phyloP scores from a whole-genome alignment of 1,139 yeast genomes.

The Diutina scorzettiae region DNA sequence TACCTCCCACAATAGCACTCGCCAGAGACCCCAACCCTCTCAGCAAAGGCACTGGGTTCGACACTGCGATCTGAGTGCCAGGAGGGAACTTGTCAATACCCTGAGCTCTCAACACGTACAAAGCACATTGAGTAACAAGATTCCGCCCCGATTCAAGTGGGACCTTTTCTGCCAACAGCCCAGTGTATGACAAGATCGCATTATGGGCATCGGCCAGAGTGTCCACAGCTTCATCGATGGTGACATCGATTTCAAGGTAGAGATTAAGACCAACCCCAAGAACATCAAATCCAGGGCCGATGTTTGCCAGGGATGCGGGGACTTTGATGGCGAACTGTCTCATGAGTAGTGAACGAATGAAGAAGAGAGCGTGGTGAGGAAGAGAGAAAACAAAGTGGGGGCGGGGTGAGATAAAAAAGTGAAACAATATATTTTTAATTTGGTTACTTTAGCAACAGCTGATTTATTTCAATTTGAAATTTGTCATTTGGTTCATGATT shows the following conservation, averaged over 20 bases:
- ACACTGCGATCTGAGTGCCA: slow-evolving; percentile 75
- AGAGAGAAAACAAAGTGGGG: too few species aligned
- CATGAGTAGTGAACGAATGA: background rate
- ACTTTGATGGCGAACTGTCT: slow-evolving; percentile 40
- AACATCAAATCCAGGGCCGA: slow-evolving; percentile 97
- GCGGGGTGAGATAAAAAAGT: background rate
- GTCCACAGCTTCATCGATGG: slow-evolving; percentile 40
- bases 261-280: slow-evolving; percentile 79
- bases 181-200: slow-evolving; percentile 60
- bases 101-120: slow-evolving; percentile 80
- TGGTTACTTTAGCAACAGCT: too few species aligned
- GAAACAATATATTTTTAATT: too few species aligned
- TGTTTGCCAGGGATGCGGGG: slow-evolving; percentile 96
- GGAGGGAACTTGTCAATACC: slow-evolving; percentile 61
- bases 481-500: too few species aligned
- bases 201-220: slow-evolving; percentile 52
- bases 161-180: slow-evolving; percentile 65
- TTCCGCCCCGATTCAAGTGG: slow-evolving; percentile 70
- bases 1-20: slow-evolving; percentile 97
- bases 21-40: slow-evolving; percentile 98
- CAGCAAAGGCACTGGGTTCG: slow-evolving; percentile 89
- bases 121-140: slow-evolving; percentile 83
- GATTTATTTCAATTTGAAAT: background rate
- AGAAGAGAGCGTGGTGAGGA: background rate
- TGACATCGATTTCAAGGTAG: slow-evolving; percentile 58